These are phyloP conservation scores for Penicillium lagena DNA, from an alignment of 495 filamentous ascomycete species.

Conservation along the genomic window DNA sequence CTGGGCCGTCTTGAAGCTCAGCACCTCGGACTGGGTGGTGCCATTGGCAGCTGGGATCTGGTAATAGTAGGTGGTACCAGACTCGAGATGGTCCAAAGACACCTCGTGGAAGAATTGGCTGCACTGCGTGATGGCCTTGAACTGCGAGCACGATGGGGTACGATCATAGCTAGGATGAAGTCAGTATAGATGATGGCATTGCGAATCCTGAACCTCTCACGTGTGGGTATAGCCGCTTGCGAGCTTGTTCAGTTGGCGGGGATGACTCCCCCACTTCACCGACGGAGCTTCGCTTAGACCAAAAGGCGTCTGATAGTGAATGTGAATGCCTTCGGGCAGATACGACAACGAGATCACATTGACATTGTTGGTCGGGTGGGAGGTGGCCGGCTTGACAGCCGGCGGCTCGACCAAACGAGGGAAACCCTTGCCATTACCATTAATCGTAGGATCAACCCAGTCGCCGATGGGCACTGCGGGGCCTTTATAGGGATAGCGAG, in stretches of 20 bases:
- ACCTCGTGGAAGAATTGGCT: constrained; percentile 46
- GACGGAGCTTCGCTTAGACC: constrained; percentile 34
- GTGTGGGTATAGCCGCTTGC: constrained; percentile 31
- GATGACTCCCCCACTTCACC: constrained; percentile 33
- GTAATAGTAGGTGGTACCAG: constrained; percentile 42
- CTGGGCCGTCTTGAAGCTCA: constrained; percentile 37
- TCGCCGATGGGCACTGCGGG: constrained; percentile 43
- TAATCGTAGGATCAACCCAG: constrained; percentile 43
- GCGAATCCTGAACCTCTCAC: constrained; percentile 2
- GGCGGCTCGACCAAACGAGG: constrained; percentile 47
- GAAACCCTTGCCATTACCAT: constrained; percentile 48
- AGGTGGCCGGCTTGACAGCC: constrained; percentile 37
- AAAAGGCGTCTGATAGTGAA: constrained; percentile 51
- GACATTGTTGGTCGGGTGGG: constrained; percentile 44
- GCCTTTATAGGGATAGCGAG: constrained; percentile 38
- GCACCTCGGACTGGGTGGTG: constrained; percentile 31
- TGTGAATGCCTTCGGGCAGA: constrained; percentile 41
- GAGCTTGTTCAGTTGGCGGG: constrained; percentile 17
- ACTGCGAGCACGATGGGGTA: constrained; percentile 42
- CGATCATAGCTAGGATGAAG: constrained; percentile 35
- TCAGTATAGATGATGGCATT: neutral
- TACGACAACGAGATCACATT: constrained; percentile 48
- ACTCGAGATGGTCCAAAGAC: constrained; percentile 24
- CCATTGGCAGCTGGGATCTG: constrained; percentile 37
- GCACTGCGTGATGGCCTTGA: constrained; percentile 41